Evolutionary conservation across 2,329 filamentous ascomycete genomes (phyloP), one percentile per base, ranked within the genome.

Genomic region (Cladosporium halotolerans): DNA sequence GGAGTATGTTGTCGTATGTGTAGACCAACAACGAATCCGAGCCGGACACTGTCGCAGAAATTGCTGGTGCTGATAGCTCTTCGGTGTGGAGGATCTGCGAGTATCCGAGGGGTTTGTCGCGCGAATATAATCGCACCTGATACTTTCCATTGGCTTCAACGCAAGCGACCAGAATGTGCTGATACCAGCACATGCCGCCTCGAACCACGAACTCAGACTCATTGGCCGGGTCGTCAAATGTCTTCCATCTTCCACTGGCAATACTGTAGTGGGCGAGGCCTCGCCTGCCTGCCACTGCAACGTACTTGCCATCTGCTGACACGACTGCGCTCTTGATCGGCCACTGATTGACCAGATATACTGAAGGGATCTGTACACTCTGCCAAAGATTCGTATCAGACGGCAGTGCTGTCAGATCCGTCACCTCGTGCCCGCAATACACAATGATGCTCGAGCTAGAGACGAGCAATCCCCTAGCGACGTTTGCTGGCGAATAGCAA

Each of bases 171-270:
- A 99, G 77, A 32, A 97, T 88, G 70, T 99, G 92, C 60, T 95
- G 90, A 67, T 95, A 91, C 93, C 93, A 99, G 68, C 92, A 97
- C 91, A 99, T 96, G 6, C 93, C 93, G 45, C 93, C 93, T 58
- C 91, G 80, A 11, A 99, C 89, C 19, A 89, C 83, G 66, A 99
- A 99, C 58, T 91, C 89, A 62, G 91, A 90, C 70, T 97, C 93
- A 65, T 85, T 80, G 31, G 80, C 82, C 23, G 84, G 80, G 62
- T 91, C 89, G 45, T 86, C 80, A 68, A 99, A 99, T 0, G 87
- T 95, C 68, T 95, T 96, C 93, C 93, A 99, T 55, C 93, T 81
- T 28, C 92, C 89, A 66, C 92, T 97, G 60, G 87, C 87, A 57
- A 96, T 83, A 64, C 93, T 97, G 71, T 99, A 99, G 69, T 99